Base-by-base conservation (phyloP, 352 stramenopile genomes). In the Globisporangium rhizosaccharum region DNA sequence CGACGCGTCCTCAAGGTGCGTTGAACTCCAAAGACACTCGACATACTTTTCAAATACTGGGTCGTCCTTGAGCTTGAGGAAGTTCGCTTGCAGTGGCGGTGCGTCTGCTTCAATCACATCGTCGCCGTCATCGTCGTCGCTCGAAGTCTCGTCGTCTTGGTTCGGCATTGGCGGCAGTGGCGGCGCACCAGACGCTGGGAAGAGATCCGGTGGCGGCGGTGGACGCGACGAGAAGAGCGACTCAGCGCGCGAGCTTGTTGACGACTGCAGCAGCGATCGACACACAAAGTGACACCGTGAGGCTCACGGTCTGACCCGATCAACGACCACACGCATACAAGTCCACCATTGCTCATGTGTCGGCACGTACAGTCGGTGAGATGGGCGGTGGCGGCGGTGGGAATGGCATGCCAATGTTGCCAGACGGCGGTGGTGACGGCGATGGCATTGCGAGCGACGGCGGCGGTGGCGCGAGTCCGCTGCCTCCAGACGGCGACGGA, bases 31-130 rank as follows among this genome's bases (percentile, higher is more conserved):
- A 5, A 51, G 17, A 28, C 14, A 23, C n/a, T 9, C 10, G 2
- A 62, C 49, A 33, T 63, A 91, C 81, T 90, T 92, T 56, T 78
- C 66, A 65, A 84, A 94, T 10, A 57, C 73, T 12, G 82, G 85
- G 50, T 94, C 85, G 54, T 94, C 82, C 60, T 94, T 92, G 0
- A 94, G 61, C 61, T 92, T 91, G 33, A 94, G 65, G 51, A 88
- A 71, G 2, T 67, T 71, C 30, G 60, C 52, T 33, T 68, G 57
- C 7, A 56, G 36, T 10, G 58, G 52, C 45, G 61, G 61, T 20
- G 54, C 55, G 14, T 72, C 71, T 23, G 70, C 71, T 25, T 66
- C 67, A 51, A 79, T 73, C 18, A 71, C 65, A 55, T 76, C 75
- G 11, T 85, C 75, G 39, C n/a, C 28, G 28, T 30, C 28, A 5